phyloP scores from a whole-genome alignment of 1,139 yeast genomes.

The Meyerozyma smithsonii region DNA sequence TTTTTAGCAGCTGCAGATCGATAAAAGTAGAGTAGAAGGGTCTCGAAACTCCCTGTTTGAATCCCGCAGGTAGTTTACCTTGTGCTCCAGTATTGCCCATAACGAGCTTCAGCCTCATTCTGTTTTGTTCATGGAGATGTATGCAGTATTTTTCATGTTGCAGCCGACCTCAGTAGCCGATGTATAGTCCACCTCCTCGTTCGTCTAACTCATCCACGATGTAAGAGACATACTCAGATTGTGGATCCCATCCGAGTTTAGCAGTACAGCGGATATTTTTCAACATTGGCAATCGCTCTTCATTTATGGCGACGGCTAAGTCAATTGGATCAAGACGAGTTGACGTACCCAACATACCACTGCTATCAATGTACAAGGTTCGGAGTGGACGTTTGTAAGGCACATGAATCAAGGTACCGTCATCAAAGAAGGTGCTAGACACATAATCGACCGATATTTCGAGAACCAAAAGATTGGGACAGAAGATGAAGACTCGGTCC shows the following conservation, averaged over 20 bases:
- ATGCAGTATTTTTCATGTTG: background rate
- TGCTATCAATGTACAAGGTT: constrained; percentile 68
- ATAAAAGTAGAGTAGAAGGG: constrained; percentile 11
- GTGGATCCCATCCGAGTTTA: constrained; percentile 84
- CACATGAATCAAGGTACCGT: constrained; percentile 43
- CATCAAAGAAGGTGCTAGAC: constrained; percentile 60
- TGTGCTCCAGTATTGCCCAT: background rate
- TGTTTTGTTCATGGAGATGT: background rate
- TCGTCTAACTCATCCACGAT: constrained; percentile 38
- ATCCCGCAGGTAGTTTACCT: constrained; percentile 16
- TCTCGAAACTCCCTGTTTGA: constrained; percentile 16
- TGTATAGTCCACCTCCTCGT: constrained; percentile 39
- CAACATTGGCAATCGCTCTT: constrained; percentile 67
- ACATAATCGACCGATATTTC: constrained; percentile 81
- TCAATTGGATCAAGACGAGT: constrained; percentile 84
- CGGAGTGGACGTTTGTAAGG: constrained; percentile 52
- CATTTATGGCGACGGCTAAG: constrained; percentile 77
- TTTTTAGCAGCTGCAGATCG: constrained; percentile 8
- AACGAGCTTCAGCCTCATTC: background rate
- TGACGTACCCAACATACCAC: constrained; percentile 85
- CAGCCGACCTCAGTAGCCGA: constrained; percentile 28
- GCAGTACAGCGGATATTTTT: constrained; percentile 63
- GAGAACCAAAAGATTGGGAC: constrained; percentile 64
- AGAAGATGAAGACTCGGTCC: constrained; percentile 66
- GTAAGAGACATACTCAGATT: constrained; percentile 56